A percentile compares a stretch with the other conserved stretches of the same genome.
Evolutionary conservation across 1,139 yeast species (phyloP).

Genomic region (Candida dubliniensis): DNA sequence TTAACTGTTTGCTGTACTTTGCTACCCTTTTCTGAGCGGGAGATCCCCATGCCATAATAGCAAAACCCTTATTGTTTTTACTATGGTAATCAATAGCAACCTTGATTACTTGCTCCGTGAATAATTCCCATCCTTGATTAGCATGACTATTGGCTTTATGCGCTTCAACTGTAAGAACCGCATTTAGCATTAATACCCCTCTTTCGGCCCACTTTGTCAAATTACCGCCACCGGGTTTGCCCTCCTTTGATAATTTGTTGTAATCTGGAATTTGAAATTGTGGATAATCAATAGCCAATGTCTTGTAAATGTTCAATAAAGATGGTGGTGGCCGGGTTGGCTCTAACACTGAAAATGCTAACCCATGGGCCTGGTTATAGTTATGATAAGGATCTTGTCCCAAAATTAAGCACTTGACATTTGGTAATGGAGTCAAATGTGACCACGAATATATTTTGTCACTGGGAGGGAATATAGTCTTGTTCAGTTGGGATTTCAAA

Average conservation of each 20-base stretch:
- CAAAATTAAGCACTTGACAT: slow-evolving; percentile 73
- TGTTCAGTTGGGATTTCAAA: slow-evolving; percentile 36
- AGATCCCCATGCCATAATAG: slow-evolving; percentile 89
- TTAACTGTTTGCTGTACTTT: slow-evolving; percentile 33
- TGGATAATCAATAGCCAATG: slow-evolving; percentile 70
- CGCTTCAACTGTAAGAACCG: slow-evolving; percentile 89
- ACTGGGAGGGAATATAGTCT: slow-evolving; percentile 73
- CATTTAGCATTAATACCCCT: slow-evolving; percentile 86
- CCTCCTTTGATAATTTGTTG: slow-evolving; percentile 26
- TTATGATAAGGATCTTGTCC: slow-evolving; percentile 99
- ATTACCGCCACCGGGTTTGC: slow-evolving; percentile 57
- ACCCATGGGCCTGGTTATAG: slow-evolving; percentile 90
- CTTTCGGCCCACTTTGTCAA: slow-evolving; percentile 82
- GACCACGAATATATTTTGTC: slow-evolving; percentile 92
- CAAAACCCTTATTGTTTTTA: slow-evolving; percentile 54
- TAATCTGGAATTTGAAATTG: slow-evolving; percentile 59
- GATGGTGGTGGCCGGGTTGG: slow-evolving; percentile 93
- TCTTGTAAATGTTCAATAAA: slow-evolving; percentile 80
- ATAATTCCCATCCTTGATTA: slow-evolving; percentile 87
- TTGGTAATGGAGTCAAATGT: slow-evolving; percentile 72
- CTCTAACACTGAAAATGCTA: slow-evolving; percentile 86
- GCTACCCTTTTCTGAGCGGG: slow-evolving; percentile 82
- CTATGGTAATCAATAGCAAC: slow-evolving; percentile 40
- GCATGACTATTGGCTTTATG: slow-evolving; percentile 94
- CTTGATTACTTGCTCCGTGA: slow-evolving; percentile 71